Percentiles rank a stretch among this genome's conserved stretches.
Evolutionary conservation across 2,329 filamentous ascomycete species (phyloP).

Genomic region (Diaporthe humulicola): DNA sequence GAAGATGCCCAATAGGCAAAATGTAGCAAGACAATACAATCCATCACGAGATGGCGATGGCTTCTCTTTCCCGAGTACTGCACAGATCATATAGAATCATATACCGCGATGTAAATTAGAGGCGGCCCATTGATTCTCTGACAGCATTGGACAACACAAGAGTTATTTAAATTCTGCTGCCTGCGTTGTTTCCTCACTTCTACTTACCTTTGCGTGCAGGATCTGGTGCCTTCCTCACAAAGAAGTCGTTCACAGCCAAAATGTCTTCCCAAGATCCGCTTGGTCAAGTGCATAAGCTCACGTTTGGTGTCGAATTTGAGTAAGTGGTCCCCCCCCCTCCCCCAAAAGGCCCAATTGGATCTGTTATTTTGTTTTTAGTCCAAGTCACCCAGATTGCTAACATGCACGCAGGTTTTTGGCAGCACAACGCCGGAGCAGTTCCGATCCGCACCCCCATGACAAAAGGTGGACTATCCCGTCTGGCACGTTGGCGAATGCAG

Average conservation of each 20-base stretch:
- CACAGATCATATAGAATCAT: neutral
- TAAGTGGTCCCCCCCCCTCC: neutral
- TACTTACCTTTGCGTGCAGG: too few species aligned
- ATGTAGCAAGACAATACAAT: neutral
- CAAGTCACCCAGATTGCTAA: neutral
- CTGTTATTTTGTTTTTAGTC: neutral
- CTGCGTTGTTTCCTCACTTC: neutral
- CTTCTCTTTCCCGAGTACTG: neutral
- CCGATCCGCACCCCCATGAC: neutral
- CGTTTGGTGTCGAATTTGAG: neutral
- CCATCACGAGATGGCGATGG: neutral
- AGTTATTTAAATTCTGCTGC: neutral
- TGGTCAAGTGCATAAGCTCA: neutral
- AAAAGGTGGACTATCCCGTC: neutral
- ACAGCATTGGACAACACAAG: neutral
- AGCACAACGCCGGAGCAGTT: neutral
- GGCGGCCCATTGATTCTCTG: neutral
- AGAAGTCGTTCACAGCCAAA: neutral
- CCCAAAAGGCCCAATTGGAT: too few species aligned
- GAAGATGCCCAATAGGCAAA: neutral
- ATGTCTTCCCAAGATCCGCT: neutral
- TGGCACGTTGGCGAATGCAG: neutral
- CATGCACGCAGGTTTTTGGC: neutral
- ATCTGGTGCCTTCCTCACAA: too few species aligned
- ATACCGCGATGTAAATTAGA: neutral